Percentiles rank a stretch among this genome's conserved stretches.
These are phyloP conservation scores for Nitzschia sp. DNA, from an alignment of 108 stramenopile genomes.

Conservation along the genomic window DNA sequence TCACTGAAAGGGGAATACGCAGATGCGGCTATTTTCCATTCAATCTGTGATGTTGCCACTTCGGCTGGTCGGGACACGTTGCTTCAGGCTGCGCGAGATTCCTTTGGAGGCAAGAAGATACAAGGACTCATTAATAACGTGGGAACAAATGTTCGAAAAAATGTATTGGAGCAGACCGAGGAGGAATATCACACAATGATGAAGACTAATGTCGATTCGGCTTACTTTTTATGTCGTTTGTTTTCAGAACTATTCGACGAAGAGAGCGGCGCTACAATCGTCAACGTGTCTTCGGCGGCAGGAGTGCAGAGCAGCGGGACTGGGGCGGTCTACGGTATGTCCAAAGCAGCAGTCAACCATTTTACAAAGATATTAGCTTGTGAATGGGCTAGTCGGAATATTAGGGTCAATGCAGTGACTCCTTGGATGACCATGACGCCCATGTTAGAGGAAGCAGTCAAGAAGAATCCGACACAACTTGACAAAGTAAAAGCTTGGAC, in stretches of 20 bases:
- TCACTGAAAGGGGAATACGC: slow-evolving; percentile 30
- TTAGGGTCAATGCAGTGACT: slow-evolving; percentile 86
- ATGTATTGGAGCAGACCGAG: slow-evolving; percentile 68
- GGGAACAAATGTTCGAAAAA: slow-evolving; percentile 80
- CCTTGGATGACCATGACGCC: slow-evolving; percentile 92
- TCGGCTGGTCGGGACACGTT: slow-evolving; percentile 54
- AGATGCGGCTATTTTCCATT: slow-evolving; percentile 31
- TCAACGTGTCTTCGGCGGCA: slow-evolving; percentile 87
- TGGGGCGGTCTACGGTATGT: slow-evolving; percentile 82
- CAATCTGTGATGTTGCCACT: slow-evolving; percentile 66
- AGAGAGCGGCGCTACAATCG: slow-evolving; percentile 64
- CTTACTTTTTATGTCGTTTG: slow-evolving; percentile 60
- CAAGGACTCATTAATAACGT: slow-evolving; percentile 94
- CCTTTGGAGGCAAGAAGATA: slow-evolving; percentile 35
- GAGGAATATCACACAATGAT: slow-evolving; percentile 80
- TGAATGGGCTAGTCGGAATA: slow-evolving; percentile 82
- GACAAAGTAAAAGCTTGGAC: slow-evolving; percentile 75
- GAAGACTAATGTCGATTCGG: slow-evolving; percentile 75
- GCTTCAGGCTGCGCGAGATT: slow-evolving; percentile 25
- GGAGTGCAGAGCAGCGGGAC: slow-evolving; percentile 79
- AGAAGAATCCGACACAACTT: slow-evolving; percentile 50
- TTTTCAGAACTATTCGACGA: slow-evolving; percentile 41
- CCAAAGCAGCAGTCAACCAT: slow-evolving; percentile 88
- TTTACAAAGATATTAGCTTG: slow-evolving; percentile 76
- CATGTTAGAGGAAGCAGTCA: slow-evolving; percentile 70